Conservation (phyloP, 106 monocot species). For the Gastrodia elata region DNA sequence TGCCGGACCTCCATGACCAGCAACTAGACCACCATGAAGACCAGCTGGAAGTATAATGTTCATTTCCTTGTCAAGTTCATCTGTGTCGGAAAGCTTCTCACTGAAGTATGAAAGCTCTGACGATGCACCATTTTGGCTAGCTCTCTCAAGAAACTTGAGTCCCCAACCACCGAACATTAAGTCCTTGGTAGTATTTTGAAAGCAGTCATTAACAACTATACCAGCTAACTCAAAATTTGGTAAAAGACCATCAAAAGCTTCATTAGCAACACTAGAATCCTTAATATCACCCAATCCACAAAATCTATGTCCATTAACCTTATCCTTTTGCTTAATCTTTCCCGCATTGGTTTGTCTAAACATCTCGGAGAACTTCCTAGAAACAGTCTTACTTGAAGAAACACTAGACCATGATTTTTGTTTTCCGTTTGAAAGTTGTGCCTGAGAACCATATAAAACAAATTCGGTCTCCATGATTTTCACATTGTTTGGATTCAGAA, state of each 20-base stretch:
- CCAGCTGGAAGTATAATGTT: slow-evolving; percentile 52
- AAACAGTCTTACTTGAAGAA: slow-evolving; percentile 29
- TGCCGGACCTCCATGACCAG: slow-evolving; percentile 30
- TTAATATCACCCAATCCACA: slow-evolving; percentile 11
- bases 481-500: slow-evolving; percentile 21
- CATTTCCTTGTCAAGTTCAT: slow-evolving; percentile 13
- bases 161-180: slow-evolving; percentile 70
- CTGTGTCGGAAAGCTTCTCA: background rate
- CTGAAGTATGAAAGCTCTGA: background rate
- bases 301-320: slow-evolving; percentile 11
- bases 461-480: slow-evolving; percentile 54
- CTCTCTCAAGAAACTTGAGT: slow-evolving; percentile 67
- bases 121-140: slow-evolving; percentile 4
- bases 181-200: slow-evolving; percentile 15
- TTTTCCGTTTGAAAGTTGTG: slow-evolving; percentile 14
- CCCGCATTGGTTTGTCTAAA: slow-evolving; percentile 24
- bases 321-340: slow-evolving; percentile 16
- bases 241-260: slow-evolving; percentile 11
- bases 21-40: slow-evolving; percentile 48
- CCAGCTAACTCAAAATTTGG: slow-evolving; percentile 57
- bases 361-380: slow-evolving; percentile 28
- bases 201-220: slow-evolving; percentile 41
- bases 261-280: slow-evolving; percentile 12
- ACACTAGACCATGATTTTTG: slow-evolving; percentile 15
- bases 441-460: slow-evolving; percentile 44